Base-by-base conservation (phyloP, 2,329 filamentous ascomycete genomes). In the Myriosclerotinia curreyana region DNA sequence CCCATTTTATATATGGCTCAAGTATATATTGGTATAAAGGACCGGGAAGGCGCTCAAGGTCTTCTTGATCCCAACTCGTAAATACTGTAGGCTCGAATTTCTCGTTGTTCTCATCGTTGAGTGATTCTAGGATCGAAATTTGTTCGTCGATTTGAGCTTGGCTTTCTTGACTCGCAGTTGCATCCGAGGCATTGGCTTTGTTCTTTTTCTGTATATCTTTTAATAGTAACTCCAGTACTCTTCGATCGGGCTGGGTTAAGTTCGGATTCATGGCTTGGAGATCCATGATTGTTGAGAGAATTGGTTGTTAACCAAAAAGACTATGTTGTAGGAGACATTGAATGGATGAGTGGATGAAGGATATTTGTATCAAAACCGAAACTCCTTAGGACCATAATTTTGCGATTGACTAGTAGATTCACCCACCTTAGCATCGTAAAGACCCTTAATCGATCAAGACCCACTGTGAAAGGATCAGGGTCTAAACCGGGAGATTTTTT, bases 21-120 rank as follows among this genome's bases (percentile, higher is more conserved):
- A 70, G 62, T 40, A 70, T 28, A 6, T 53, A 49, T 31, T 58
- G 49, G 14, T 54, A 55, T 38, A 67, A 34, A 36, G 64, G 56
- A 20, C 38, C 63, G 36, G 69, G 67, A n/a, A 69, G 58, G 55
- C 66, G 62, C 5, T 64, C 64, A 25, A 68, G 60, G n/a, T 64
- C 61, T 40, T 70, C 62, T 49, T 68, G 62, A 42, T 69, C 69
- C 68, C 68, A 69, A 20, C 61, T 64, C 15, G 62, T 67, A 52
- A 67, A 70, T n/a, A 70, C 61, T 36, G 68, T 71, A 40, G 69
- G 69, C 31, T 71, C 66, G 40, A 71, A 71, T 36, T 66, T 60
- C 17, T 56, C 51, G 48, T 59, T 60, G n/a, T 50, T 59, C 38
- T 63, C 64, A 42, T 65, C 64, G 42, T 64, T 65, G 15, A 65